These are phyloP conservation scores for Podosphaera xanthii DNA, from an alignment of 2,329 filamentous ascomycete genomes.

Conservation along the genomic window DNA sequence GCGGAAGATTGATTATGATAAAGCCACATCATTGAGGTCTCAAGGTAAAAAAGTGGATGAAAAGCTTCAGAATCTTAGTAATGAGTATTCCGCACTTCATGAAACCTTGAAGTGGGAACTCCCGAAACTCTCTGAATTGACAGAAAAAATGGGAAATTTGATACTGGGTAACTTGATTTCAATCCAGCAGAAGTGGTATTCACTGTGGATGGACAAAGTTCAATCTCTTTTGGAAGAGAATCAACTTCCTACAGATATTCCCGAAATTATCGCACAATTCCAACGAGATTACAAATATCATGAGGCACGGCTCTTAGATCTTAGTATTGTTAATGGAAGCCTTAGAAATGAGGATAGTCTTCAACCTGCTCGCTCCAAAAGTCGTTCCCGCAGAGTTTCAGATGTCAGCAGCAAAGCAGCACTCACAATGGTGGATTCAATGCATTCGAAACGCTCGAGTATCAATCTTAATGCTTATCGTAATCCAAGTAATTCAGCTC, in stretches of 20 bases:
- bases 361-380: conserved; percentile 14
- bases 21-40: conserved; percentile 53
- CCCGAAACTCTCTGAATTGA: conserved; percentile 59
- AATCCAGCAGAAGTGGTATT: conserved; percentile 65
- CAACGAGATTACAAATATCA: conserved; percentile 55
- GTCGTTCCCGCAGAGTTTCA: conserved; percentile 34
- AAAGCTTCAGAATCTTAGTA: conserved; percentile 61
- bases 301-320: conserved; percentile 44
- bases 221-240: conserved; percentile 46
- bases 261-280: conserved; percentile 58
- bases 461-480: conserved; percentile 33
- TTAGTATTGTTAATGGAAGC: conserved; percentile 59
- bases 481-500: conserved; percentile 22
- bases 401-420: conserved; percentile 40
- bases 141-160: conserved; percentile 62
- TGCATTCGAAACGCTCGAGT: conserved; percentile 42
- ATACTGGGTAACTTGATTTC: conserved; percentile 67
- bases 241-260: conserved; percentile 38
- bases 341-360: conserved; percentile 23
- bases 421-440: conserved; percentile 33
- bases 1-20: conserved; percentile 72
- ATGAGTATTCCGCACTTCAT: conserved; percentile 68
- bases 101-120: conserved; percentile 84
- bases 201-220: conserved; percentile 65
- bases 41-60: conserved; percentile 70